Base-by-base conservation (phyloP, 2,329 filamentous ascomycete species). In the Apiospora kogelbergensis region DNA sequence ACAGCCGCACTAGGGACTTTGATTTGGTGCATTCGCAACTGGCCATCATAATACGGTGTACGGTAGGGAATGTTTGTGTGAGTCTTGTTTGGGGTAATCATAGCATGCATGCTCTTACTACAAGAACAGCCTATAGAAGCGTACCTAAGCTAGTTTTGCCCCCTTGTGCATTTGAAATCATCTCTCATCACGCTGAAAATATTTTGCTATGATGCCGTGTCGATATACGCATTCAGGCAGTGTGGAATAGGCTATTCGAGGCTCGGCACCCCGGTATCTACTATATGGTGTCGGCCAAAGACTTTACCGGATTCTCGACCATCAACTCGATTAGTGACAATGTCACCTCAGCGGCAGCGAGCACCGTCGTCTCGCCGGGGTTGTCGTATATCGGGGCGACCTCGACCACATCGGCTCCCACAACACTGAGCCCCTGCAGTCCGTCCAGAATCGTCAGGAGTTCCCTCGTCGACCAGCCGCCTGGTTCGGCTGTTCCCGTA, bases 341-440 rank as follows among this genome's bases (percentile, higher is more conserved):
- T 0, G 85, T 90, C 45, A 94, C 84, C 81, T 95, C 91, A 22
- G 92, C 90, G 15, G 90, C 93, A 1, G 90, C 91, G 65, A 95
- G 78, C 2, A 90, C 89, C 4, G 93, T 96, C 37, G 87, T 89
- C 80, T 95, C 93, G 3, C 88, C 91, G 13, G 82, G 83, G 24
- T 90, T 90, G 80, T 95, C 93, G 78, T 95, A 95, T 4, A 88
- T 89, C 0, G 93, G 93, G 1, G 90, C 88, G 6, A 95, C 92
- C 81, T 95, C 93, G 3, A 95, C 93, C 64, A 95, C 87, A 81
- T 95, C 93, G 0, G 90, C 93, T 1, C 92, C 93, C 0, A 95
- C 88, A 6, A 95, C 83, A 72, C 93, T 91, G 75, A 95, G 78
- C 0, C 84, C 87, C 74, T 91, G 89, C 15, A 95, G 86, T 0